Base-by-base conservation (phyloP, 768 basidiomycete genomes). In the Termitomyces sp. region DNA sequence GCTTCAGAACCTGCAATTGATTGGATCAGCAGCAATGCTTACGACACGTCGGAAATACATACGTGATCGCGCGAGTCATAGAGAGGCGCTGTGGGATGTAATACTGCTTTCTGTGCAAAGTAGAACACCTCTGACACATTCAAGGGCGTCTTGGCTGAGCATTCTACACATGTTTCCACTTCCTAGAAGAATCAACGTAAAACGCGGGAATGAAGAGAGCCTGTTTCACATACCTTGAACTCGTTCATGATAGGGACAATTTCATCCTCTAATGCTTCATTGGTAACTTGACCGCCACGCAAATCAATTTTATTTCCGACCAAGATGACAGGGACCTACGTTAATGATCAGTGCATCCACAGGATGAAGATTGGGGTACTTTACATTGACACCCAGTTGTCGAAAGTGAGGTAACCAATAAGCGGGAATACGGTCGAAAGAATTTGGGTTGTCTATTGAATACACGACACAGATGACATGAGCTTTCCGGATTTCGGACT, bases 391-490 rank as follows among this genome's bases (percentile, higher is more conserved):
- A 56, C 96, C 96, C 9, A 97, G 83, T 65, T 94, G 88, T 16
- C 96, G 86, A 76, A 99, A 96, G 68, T 94, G 88, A 24, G 96
- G 96, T 59, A 99, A 79, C 96, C 96, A 99, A 71, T 93, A 98
- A 1, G 95, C 89, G n/a, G 96, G 94, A 75, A 99, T 94, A 53
- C 96, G 89, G 76, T 96, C 93, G 75, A 99, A 99, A 15, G 94
- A 95, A 69, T 91, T 90, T 36, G 96, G 91, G 72, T 96, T 94
- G 79, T 98, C 95, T 69, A 98, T 94, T 36, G 93, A 88, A 73
- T 98, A 98, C 49, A 99, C 96, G 61, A 99, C 89, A 71, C 94
- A 96, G 65, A 98, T 98, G 70, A 97, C 96, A 78, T 99, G 96
- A 12, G 96, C 96, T 73, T 97, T 95, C 55, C 94, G 88, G 61